Conservation (phyloP, 2,329 filamentous ascomycete genomes). For the Parafenestella ontariensis region DNA sequence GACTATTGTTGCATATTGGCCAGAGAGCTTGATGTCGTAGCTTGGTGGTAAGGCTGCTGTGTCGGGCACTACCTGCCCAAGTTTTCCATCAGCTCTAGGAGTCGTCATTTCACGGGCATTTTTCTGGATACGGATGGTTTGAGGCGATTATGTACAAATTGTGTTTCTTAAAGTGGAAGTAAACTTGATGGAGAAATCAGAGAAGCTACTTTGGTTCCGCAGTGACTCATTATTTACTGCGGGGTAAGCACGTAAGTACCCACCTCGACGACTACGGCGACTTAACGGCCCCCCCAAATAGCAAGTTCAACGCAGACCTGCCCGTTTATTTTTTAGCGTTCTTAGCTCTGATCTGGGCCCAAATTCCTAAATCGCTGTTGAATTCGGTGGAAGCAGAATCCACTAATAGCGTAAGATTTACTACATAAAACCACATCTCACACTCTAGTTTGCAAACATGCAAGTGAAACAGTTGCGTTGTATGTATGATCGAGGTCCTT, state of each 20-base stretch:
- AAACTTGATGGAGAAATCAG: background rate
- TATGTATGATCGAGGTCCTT: no score
- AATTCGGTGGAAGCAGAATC: background rate
- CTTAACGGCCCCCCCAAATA: no score
- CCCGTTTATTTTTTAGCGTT: no score
- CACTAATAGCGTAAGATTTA: background rate
- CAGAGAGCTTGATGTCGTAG: conserved; percentile 9
- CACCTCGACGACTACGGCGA: no score
- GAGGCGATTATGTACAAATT: background rate
- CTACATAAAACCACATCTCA: background rate
- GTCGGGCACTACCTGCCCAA: conserved; percentile 6
- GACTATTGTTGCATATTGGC: conserved; percentile 9
- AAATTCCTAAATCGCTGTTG: background rate
- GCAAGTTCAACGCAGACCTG: no score
- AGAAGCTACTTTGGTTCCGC: background rate
- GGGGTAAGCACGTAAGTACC: no score
- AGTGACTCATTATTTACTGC: no score
- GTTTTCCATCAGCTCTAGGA: background rate
- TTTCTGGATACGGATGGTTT: background rate
- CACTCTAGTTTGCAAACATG: no score
- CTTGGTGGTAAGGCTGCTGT: conserved; percentile 10
- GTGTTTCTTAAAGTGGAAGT: background rate
- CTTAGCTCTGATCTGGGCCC: no score
- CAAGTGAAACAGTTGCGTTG: no score
- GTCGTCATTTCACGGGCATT: background rate